Conservation (phyloP, 2,329 filamentous ascomycete genomes). For the Ophiostoma perfectum region DNA sequence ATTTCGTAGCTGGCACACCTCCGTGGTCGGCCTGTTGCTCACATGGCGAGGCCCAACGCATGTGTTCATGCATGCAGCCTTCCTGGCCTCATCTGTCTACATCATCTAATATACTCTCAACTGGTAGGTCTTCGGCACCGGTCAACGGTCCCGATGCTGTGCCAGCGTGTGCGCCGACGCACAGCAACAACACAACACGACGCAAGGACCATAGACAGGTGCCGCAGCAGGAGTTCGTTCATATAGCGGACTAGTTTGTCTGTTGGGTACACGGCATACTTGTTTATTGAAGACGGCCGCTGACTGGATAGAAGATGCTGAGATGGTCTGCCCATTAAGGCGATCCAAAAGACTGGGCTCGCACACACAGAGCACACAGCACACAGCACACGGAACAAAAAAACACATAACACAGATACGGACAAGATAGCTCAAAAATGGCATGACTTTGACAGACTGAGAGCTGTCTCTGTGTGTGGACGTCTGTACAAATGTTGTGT, state of each 20-base stretch:
- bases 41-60: conserved; percentile 9
- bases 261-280: neutral
- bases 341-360: neutral
- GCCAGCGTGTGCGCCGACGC: neutral
- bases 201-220: neutral
- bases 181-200: neutral
- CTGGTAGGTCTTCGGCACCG: neutral
- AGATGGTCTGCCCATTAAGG: neutral
- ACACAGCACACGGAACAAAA: neutral
- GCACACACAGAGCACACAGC: no score
- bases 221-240: neutral
- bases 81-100: neutral
- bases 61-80: conserved; percentile 9
- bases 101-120: neutral
- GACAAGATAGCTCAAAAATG: neutral
- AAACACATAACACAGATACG: neutral
- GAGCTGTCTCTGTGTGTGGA: neutral
- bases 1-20: neutral
- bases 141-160: neutral
- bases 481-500: neutral
- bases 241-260: neutral
- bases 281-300: neutral
- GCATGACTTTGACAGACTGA: neutral
- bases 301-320: neutral
- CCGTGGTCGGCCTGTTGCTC: conserved; percentile 1